Conservation (phyloP, 192 early-diverging fungal species). For the Podila epigama region DNA sequence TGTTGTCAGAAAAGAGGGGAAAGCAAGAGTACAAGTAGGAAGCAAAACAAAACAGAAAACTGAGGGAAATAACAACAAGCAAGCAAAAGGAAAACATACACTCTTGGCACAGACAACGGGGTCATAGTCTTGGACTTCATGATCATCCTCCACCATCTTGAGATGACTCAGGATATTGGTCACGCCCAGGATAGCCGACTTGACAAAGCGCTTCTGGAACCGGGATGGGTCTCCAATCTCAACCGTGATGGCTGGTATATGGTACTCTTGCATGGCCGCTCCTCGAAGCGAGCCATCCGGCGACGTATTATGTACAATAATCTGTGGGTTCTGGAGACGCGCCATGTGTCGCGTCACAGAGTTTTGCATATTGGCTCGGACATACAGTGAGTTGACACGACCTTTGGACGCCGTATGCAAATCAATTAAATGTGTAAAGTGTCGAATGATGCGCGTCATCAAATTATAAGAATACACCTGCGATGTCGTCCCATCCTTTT, state of each 20-base stretch:
- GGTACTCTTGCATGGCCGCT: constrained; percentile 71
- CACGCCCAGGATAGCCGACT: constrained; percentile 66
- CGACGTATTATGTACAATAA: constrained; percentile 75
- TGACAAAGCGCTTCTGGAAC: constrained; percentile 87
- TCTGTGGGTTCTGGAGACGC: constrained; percentile 88
- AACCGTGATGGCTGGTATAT: constrained; percentile 88
- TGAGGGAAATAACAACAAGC: neutral
- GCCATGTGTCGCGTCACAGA: constrained; percentile 74
- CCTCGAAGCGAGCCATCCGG: constrained; percentile 82
- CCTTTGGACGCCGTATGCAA: constrained; percentile 89
- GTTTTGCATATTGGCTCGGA: constrained; percentile 87
- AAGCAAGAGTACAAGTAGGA: neutral
- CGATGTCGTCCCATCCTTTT: constrained; percentile 74
- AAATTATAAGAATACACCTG: constrained; percentile 86
- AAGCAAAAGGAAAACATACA: constrained; percentile 33
- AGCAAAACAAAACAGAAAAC: neutral
- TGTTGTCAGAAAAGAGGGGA: neutral
- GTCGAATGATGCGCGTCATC: constrained; percentile 78
- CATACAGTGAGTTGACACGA: constrained; percentile 87
- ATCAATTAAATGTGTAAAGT: constrained; percentile 89
- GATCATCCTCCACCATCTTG: constrained; percentile 68
- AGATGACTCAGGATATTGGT: constrained; percentile 68
- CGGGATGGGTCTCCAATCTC: constrained; percentile 91
- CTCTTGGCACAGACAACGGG: constrained; percentile 69
- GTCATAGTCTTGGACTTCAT: constrained; percentile 61